Conservation (phyloP, 768 basidiomycete species). For the Mycena capillaripes region DNA sequence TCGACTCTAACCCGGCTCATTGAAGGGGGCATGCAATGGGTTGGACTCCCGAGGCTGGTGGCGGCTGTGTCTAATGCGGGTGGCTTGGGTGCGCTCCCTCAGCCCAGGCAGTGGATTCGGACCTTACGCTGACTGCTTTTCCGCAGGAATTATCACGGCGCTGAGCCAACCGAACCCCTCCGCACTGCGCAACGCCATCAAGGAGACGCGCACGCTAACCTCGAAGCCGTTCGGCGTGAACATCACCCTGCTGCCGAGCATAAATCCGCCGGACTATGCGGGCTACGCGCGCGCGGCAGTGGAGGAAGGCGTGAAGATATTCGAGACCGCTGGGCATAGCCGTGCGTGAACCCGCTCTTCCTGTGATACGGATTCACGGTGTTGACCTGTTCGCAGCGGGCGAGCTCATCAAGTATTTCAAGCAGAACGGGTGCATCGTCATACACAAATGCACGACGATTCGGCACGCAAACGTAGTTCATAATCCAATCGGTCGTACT, state of each 20-base stretch:
- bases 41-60: constrained; percentile 80
- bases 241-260: constrained; percentile 88
- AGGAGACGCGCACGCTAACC: constrained; percentile 79
- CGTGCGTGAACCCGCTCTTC: constrained; percentile 62
- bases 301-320: constrained; percentile 89
- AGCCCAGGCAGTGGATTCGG: neutral
- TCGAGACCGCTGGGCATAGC: constrained; percentile 95
- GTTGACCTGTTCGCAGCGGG: constrained; percentile 64
- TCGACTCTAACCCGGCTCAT: neutral
- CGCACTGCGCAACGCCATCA: constrained; percentile 83
- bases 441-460: constrained; percentile 94
- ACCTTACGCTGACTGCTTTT: neutral
- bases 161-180: constrained; percentile 90
- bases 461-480: constrained; percentile 82
- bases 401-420: constrained; percentile 84
- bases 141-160: constrained; percentile 83
- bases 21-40: constrained; percentile 92
- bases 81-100: constrained; percentile 68
- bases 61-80: constrained; percentile 89
- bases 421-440: constrained; percentile 81
- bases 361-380: too few species aligned
- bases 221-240: constrained; percentile 88
- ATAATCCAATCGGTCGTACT: neutral
- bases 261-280: constrained; percentile 92
- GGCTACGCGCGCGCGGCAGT: constrained; percentile 87